Evolutionary conservation across 2,329 filamentous ascomycete species (phyloP).

Genomic region (Cordyceps farinosa): DNA sequence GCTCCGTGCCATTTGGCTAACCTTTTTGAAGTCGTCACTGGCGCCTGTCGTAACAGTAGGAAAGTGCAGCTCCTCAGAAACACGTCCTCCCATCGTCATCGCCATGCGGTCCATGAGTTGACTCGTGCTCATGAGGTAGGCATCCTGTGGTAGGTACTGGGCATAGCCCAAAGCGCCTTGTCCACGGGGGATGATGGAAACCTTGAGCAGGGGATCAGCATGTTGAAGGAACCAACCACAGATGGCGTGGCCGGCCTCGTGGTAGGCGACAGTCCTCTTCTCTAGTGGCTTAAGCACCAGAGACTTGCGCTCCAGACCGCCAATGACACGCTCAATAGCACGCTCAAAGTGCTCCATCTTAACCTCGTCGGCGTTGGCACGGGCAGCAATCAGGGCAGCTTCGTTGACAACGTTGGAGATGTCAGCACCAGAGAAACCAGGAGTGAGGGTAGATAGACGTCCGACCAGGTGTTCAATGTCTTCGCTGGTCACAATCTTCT

Average conservation of each 20-base stretch:
- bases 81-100: constrained; percentile 94
- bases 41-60: constrained; percentile 93
- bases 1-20: constrained; percentile 88
- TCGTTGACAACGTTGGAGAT: constrained; percentile 99
- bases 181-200: constrained; percentile 95
- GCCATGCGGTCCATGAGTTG: constrained; percentile 99
- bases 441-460: constrained; percentile 85
- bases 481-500: constrained; percentile 91
- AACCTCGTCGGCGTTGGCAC: constrained; percentile 74
- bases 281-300: constrained; percentile 89
- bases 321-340: constrained; percentile 95
- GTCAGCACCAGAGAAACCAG: constrained; percentile 94
- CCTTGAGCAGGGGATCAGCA: constrained; percentile 96
- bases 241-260: constrained; percentile 96
- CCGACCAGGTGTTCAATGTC: constrained; percentile 85
- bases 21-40: constrained; percentile 97
- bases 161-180: constrained; percentile 93
- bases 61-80: constrained; percentile 95
- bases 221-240: constrained; percentile 97
- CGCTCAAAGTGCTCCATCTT: constrained; percentile 92
- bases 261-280: constrained; percentile 94
- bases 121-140: constrained; percentile 91
- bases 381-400: constrained; percentile 88
- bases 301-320: constrained; percentile 95
- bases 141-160: constrained; percentile 92